Evolutionary conservation across 1,284 basidiomycete genomes (phyloP), one percentile per base, ranked within the genome.

Genomic region (Microbotryum silenes-acaulis): DNA sequence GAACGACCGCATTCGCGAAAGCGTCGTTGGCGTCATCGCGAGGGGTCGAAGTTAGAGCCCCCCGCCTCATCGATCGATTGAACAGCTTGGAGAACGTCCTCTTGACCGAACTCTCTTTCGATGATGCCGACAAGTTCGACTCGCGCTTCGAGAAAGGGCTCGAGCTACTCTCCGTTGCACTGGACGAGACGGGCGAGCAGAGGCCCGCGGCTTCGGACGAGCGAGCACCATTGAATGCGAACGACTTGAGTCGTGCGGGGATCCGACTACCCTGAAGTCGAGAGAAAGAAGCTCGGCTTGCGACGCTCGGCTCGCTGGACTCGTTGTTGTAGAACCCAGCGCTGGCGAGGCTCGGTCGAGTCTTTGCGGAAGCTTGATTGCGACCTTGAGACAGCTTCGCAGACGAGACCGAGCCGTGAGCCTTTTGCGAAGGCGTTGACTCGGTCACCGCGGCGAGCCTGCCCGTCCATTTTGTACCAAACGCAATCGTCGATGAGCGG

Each of bases 401-500:
- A 16, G 33, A 27, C n/a, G 52, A 42, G 52, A 54, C 33, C 27
- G 23, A 33, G 8, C 55, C 44, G 29, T 37, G 31, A 47, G 25
- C 23, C 46, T 56, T 45, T 21, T 18, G n/a, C n/a, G 42, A 23
- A 8, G 51, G 27, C 46, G 12, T 29, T 12, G 29, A 33, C 25
- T 25, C 14, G 6, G 46, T 49, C 25, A 16, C 57, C 53, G 16
- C n/a, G 50, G 45, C 37, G 16, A 27, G 23, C 48, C 29, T 49
- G 27, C 46, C 14, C 25, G 51, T 31, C 10, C 31, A 48, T 18
- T 16, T 50, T 16, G 25, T 42, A 42, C 37, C 37, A 42, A 42
- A 42, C 37, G 52, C 31, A 14, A 58, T 4, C n/a, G 59, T 63
- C 23, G 45, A 31, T 21, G 62, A 65, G 45, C 62, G 62, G 16